phyloP scores from a whole-genome alignment of 176 grass and related monocot genomes.

The Triticum monococcum region DNA sequence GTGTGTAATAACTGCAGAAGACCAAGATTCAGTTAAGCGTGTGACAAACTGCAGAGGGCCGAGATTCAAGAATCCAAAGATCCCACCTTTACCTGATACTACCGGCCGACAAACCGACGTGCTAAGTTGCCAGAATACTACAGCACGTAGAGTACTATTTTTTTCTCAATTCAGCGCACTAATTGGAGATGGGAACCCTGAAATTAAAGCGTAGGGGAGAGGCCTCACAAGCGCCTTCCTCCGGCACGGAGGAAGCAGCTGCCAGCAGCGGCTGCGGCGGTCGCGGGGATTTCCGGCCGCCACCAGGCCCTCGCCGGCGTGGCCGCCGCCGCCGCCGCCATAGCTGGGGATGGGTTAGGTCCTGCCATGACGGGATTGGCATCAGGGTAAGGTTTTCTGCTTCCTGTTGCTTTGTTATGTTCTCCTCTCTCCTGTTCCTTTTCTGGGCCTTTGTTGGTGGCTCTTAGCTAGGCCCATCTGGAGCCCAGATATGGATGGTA shows the following conservation, averaged over 20 bases:
- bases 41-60: not conserved
- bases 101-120: not conserved
- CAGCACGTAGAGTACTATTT: not conserved
- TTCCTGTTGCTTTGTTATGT: too few species aligned
- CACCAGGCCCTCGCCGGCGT: slow-evolving; percentile 36
- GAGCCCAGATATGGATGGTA: too few species aligned
- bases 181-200: not conserved
- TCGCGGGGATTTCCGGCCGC: not conserved
- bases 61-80: not conserved
- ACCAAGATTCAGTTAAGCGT: not conserved
- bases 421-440: too few species aligned
- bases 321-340: slow-evolving; percentile 19
- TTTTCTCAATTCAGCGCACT: not conserved
- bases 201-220: not conserved
- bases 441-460: too few species aligned
- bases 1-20: not conserved
- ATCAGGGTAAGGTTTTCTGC: slow-evolving; percentile 27
- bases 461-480: too few species aligned
- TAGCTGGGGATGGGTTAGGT: slow-evolving; percentile 27
- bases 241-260: slow-evolving; percentile 9
- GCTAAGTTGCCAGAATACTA: not conserved
- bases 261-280: not conserved
- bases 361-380: not conserved
- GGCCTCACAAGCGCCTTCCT: slow-evolving; percentile 32
- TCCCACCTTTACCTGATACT: not conserved